Percentiles rank a stretch among this genome's conserved stretches.
Evolutionary conservation across 768 basidiomycete genomes (phyloP).

Genomic region (Pleurotus citrinopileatus): DNA sequence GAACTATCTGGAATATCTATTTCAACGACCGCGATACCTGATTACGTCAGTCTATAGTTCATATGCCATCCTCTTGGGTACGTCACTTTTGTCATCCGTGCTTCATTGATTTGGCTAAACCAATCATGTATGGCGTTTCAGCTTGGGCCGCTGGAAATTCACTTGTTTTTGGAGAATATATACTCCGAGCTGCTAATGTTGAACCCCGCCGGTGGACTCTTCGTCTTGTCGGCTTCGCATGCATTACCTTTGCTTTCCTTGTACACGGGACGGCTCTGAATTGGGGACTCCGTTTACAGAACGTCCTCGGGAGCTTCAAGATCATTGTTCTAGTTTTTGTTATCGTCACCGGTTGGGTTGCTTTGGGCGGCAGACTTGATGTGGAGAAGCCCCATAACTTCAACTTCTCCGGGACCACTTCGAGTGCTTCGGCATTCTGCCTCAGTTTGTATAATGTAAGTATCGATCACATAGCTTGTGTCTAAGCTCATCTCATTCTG

Average conservation of each 20-base stretch:
- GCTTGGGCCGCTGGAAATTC: slow-evolving; percentile 42
- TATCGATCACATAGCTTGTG: not conserved
- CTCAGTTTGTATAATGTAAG: slow-evolving; percentile 49
- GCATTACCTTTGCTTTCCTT: slow-evolving; percentile 33
- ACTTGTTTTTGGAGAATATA: slow-evolving; percentile 60
- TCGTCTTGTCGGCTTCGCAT: slow-evolving; percentile 32
- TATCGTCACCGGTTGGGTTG: slow-evolving; percentile 46
- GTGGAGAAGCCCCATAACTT: slow-evolving; percentile 33
- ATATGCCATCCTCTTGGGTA: slow-evolving; percentile 48
- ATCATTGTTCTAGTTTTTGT: slow-evolving; percentile 45
- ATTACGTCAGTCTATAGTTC: slow-evolving; percentile 53
- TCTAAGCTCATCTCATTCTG: not conserved
- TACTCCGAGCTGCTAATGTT: slow-evolving; percentile 30
- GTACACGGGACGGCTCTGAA: slow-evolving; percentile 43
- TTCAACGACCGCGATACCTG: slow-evolving; percentile 52
- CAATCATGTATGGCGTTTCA: slow-evolving; percentile 13
- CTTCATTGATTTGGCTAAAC: not conserved
- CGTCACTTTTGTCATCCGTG: not conserved
- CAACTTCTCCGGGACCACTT: slow-evolving; percentile 40
- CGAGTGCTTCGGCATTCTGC: slow-evolving; percentile 47
- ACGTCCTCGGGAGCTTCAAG: slow-evolving; percentile 60
- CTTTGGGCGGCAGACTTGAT: slow-evolving; percentile 32
- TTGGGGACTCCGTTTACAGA: slow-evolving; percentile 60
- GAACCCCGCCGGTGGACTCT: slow-evolving; percentile 28
- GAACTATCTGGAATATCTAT: slow-evolving; percentile 66